Evolutionary conservation across 116 monocot genomes (phyloP).

Genomic region (Iris pallida): DNA sequence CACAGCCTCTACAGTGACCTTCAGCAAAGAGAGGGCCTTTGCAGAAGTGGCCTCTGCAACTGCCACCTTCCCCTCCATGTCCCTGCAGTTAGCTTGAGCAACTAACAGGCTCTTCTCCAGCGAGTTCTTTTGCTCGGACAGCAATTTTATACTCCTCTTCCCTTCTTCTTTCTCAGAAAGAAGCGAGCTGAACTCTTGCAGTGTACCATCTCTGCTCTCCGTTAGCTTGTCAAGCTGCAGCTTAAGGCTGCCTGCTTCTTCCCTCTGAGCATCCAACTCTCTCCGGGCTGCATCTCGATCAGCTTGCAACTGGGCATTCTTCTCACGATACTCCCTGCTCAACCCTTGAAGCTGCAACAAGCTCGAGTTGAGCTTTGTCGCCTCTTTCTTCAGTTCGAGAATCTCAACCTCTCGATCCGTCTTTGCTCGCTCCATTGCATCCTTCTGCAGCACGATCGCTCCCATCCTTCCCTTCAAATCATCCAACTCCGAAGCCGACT

Average conservation of each 20-base stretch:
- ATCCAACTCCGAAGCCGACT: background rate
- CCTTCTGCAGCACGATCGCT: conserved; percentile 15
- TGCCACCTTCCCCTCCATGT: conserved; percentile 1
- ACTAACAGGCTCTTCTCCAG: conserved; percentile 3
- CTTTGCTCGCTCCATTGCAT: background rate
- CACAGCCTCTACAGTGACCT: conserved; percentile 7
- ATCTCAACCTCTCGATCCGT: conserved; percentile 12
- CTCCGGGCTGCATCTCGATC: conserved; percentile 18
- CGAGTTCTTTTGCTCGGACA: conserved; percentile 9
- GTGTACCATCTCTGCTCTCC: conserved; percentile 20
- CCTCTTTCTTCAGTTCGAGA: background rate
- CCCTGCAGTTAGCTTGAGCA: background rate
- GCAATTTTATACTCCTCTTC: background rate
- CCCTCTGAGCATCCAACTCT: conserved; percentile 8
- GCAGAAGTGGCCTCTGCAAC: background rate
- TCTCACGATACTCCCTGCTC: background rate
- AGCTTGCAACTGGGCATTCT: conserved; percentile 4
- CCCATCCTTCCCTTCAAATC: conserved; percentile 1
- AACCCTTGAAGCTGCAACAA: conserved; percentile 7
- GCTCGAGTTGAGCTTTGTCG: background rate
- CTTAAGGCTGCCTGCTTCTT: background rate
- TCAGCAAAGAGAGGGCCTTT: conserved; percentile 16
- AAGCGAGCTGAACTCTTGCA: conserved; percentile 14
- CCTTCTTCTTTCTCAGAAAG: conserved; percentile 7
- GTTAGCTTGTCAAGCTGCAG: conserved; percentile 19